Base-by-base conservation (phyloP, 2,329 filamentous ascomycete genomes). In the Pseudogymnoascus sp. region DNA sequence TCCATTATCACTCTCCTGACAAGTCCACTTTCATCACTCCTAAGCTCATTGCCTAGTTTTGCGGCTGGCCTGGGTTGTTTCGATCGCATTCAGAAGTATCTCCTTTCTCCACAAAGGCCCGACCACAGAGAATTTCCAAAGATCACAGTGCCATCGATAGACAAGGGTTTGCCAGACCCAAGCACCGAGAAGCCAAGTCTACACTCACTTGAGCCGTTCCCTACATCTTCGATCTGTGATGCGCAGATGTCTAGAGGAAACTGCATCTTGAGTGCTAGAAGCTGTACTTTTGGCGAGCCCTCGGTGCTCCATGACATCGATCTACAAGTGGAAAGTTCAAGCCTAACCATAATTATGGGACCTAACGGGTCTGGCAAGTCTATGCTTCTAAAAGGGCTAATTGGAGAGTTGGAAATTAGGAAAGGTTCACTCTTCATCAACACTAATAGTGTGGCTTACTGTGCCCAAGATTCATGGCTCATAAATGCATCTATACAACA, bases 281-380 rank as follows among this genome's bases (percentile, higher is more conserved):
- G 8, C 43, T 49, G 43, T 29, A 16, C 43, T 49, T 49, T 49
- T 29, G 55, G 55, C 55, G 43, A 49, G 21, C 43, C 43, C 21
- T 16, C 55, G 55, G 43, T 64, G 4, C 31, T 65, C 14, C 59
- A 58, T 3, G 45, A 64, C 16, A 49, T 65, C 5, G 58, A 61
- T 23, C 35, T 65, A 11, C 29, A 59, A 6, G 43, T 63, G 6
- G 31, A 49, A 7, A 31, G 58, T 2, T 62, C 39, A 62, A 66
- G 39, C 58, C 66, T 23, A 61, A 49, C 43, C 14, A 29, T 49
- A 49, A 49, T 49, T 26, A 26, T 67, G 8, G 69, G 68, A 8
- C 67, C 67, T 8, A 65, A 69, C 12, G 68, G 68, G 6, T 66
- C 62, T 10, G 68, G 69, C 29, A 70, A 70, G 33, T 64, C 62